A percentile compares a stretch with the other conserved stretches of the same genome.
These are phyloP conservation scores for Megacollybia marginata DNA, from an alignment of 768 basidiomycete genomes.

Conservation along the genomic window DNA sequence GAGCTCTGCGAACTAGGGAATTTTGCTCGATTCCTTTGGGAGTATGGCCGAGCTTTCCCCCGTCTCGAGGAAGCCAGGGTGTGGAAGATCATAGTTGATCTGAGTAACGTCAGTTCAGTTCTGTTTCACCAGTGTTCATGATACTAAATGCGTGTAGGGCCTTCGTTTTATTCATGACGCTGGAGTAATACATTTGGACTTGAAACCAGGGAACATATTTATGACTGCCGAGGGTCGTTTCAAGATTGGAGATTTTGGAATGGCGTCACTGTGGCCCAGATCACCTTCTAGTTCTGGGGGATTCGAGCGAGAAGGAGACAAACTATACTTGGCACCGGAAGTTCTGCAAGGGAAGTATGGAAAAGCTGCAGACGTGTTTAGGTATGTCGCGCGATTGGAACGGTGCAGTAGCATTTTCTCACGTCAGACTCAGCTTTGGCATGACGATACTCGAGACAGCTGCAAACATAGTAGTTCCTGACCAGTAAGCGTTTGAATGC, in stretches of 20 bases:
- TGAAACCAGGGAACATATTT: constrained; percentile 97
- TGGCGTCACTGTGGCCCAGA: constrained; percentile 92
- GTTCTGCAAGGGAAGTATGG: constrained; percentile 88
- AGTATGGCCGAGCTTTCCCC: constrained; percentile 81
- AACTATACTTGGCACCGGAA: constrained; percentile 95
- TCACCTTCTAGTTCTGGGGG: constrained; percentile 26
- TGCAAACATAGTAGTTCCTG: constrained; percentile 93
- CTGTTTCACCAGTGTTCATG: constrained; percentile 18
- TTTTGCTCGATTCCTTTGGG: constrained; percentile 84
- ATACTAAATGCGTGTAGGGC: constrained; percentile 44
- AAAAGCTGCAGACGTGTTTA: constrained; percentile 94
- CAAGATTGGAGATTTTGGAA: constrained; percentile 97
- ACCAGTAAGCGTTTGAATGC: constrained; percentile 61
- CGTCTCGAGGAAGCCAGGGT: constrained; percentile 85
- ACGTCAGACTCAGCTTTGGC: constrained; percentile 66
- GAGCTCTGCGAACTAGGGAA: constrained; percentile 93
- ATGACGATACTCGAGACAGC: constrained; percentile 95
- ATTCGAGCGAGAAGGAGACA: constrained; percentile 96
- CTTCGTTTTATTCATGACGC: constrained; percentile 84
- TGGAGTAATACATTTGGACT: constrained; percentile 88
- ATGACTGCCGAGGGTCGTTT: constrained; percentile 81
- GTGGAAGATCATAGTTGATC: constrained; percentile 93
- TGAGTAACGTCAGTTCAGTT: constrained; percentile 66
- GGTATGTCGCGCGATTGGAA: constrained; percentile 49
- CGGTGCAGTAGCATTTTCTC: constrained; percentile 27